Conservation (phyloP, 2,329 filamentous ascomycete species). For the Myriosclerotinia duriaeana region DNA sequence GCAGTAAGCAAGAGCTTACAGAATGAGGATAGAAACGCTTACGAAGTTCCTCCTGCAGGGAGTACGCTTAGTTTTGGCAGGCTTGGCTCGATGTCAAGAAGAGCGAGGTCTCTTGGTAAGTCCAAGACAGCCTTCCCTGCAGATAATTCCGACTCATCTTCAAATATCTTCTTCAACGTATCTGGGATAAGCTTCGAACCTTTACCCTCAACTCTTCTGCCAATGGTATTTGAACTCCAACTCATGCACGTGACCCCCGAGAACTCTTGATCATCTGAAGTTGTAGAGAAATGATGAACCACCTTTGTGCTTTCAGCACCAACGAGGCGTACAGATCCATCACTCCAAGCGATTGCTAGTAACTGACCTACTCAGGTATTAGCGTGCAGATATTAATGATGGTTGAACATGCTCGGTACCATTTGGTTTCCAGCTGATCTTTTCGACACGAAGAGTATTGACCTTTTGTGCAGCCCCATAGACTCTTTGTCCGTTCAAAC, state of each 20-base stretch:
- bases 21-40: conserved; percentile 40
- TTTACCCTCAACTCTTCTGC: conserved; percentile 28
- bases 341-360: conserved; percentile 80
- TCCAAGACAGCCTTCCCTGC: conserved; percentile 43
- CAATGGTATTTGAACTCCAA: conserved; percentile 41
- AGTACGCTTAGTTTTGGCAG: conserved; percentile 74
- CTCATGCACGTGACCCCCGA: conserved; percentile 48
- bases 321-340: conserved; percentile 74
- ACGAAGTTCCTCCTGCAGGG: conserved; percentile 64
- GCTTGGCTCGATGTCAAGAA: conserved; percentile 73
- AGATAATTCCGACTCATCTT: conserved; percentile 23
- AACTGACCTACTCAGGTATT: conserved; percentile 55
- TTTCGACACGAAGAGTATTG: conserved; percentile 42
- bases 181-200: conserved; percentile 19
- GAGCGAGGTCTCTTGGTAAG: conserved; percentile 70
- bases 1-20: conserved; percentile 4
- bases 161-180: conserved; percentile 32
- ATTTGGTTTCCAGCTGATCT: conserved; percentile 42
- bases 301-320: conserved; percentile 79
- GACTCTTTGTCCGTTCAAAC: conserved; percentile 72
- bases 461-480: conserved; percentile 49
- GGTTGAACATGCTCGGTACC: conserved; percentile 30
- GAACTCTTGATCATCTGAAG: conserved; percentile 33
- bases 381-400: conserved; percentile 14
- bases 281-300: conserved; percentile 63